phyloP scores from a whole-genome alignment of 148 eudicot species.

The Oxyria digyna region DNA sequence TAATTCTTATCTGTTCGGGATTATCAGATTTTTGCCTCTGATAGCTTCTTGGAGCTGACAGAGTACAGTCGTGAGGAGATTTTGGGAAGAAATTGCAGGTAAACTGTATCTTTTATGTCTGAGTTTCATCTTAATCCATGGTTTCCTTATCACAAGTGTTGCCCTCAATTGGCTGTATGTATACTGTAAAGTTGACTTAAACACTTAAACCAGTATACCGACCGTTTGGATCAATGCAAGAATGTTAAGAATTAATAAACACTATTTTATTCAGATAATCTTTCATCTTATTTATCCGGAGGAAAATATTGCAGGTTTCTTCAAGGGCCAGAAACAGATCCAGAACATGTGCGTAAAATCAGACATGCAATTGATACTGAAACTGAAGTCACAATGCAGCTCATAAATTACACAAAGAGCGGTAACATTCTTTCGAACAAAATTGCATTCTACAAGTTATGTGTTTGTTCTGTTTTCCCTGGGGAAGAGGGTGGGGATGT shows the following conservation, averaged over 20 bases:
- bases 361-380: constrained; percentile 77
- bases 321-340: constrained; percentile 99
- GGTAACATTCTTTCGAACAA: constrained; percentile 33
- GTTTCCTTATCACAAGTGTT: not conserved
- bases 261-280: not conserved
- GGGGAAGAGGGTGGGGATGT: not conserved
- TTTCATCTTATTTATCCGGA: not conserved
- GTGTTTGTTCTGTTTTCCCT: not conserved
- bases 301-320: constrained; percentile 49
- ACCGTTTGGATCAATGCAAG: not conserved
- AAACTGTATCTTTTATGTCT: constrained; percentile 1
- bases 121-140: not conserved
- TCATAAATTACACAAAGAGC: constrained; percentile 90
- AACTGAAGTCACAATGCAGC: constrained; percentile 87
- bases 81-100: constrained; percentile 97
- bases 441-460: not conserved
- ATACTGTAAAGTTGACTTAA: not conserved
- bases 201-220: not conserved
- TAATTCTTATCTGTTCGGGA: not conserved
- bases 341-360: constrained; percentile 75
- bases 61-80: constrained; percentile 98
- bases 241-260: not conserved
- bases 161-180: not conserved
- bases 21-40: constrained; percentile 90
- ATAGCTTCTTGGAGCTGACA: constrained; percentile 97